Percentiles rank a stretch among this genome's conserved stretches.
phyloP scores from a whole-genome alignment of 352 stramenopile species.

The Aphanomyces cochlioides region DNA sequence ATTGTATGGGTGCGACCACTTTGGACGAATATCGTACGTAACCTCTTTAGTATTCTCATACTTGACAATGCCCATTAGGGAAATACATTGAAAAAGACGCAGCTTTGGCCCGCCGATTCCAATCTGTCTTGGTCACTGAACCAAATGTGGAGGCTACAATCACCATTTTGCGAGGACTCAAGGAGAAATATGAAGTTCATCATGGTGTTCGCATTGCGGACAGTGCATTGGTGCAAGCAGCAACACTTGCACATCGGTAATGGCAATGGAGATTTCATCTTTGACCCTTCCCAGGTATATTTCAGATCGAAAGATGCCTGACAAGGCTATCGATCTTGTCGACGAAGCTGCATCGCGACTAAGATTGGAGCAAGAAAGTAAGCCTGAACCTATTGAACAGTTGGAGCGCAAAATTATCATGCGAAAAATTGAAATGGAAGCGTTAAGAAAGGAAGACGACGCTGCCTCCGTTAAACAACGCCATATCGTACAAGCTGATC shows the following conservation, averaged over 20 bases:
- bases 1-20: constrained; percentile 91
- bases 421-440: constrained; percentile 79
- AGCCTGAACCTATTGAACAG: constrained; percentile 76
- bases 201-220: constrained; percentile 95
- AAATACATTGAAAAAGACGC: constrained; percentile 98
- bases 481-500: constrained; percentile 56
- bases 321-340: constrained; percentile 96
- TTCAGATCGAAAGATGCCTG: constrained; percentile 92
- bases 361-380: constrained; percentile 80
- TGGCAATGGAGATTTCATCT: constrained; percentile 9
- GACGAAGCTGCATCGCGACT: constrained; percentile 88
- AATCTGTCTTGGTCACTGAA: constrained; percentile 95
- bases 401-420: constrained; percentile 77
- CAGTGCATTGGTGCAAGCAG: constrained; percentile 90
- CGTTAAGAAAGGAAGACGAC: constrained; percentile 73
- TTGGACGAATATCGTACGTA: constrained; percentile 90
- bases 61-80: constrained; percentile 12
- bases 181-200: constrained; percentile 96
- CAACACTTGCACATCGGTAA: constrained; percentile 91
- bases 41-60: background rate
- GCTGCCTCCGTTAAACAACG: constrained; percentile 64
- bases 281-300: constrained; percentile 45
- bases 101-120: constrained; percentile 94
- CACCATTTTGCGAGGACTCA: constrained; percentile 94
- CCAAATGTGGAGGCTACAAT: constrained; percentile 94